A percentile compares a stretch with the other conserved stretches of the same genome.
phyloP scores from a whole-genome alignment of 2,329 filamentous ascomycete genomes.

The Stromatinia cepivora region DNA sequence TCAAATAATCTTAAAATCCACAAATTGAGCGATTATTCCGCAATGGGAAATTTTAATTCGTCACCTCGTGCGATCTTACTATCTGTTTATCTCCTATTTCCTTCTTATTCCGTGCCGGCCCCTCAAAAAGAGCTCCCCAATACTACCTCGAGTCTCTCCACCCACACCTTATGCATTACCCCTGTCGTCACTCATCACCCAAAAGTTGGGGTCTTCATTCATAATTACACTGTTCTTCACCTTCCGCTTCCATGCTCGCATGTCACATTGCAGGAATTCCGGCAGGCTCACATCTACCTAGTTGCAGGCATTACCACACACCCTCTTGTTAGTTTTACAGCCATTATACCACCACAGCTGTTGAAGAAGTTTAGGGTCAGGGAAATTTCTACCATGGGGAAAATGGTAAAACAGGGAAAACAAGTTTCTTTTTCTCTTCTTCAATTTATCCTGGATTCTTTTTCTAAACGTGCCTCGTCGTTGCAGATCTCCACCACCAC shows the following conservation, averaged over 20 bases:
- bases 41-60: neutral
- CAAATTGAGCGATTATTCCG: neutral
- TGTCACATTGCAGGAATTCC: neutral
- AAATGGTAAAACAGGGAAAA: neutral
- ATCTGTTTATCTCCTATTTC: neutral
- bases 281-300: neutral
- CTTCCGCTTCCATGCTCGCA: neutral
- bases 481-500: neutral
- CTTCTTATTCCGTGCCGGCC: neutral
- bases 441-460: neutral
- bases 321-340: neutral
- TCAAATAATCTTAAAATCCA: neutral
- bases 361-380: conserved; percentile 10
- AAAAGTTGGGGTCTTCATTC: neutral
- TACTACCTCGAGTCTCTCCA: neutral
- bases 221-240: neutral
- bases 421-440: neutral
- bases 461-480: neutral
- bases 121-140: neutral
- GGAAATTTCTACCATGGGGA: neutral
- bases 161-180: conserved; percentile 14
- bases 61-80: neutral
- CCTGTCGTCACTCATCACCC: neutral
- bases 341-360: neutral
- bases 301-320: neutral